phyloP scores from a whole-genome alignment of 1,284 basidiomycete species.

The Malassezia nana region DNA sequence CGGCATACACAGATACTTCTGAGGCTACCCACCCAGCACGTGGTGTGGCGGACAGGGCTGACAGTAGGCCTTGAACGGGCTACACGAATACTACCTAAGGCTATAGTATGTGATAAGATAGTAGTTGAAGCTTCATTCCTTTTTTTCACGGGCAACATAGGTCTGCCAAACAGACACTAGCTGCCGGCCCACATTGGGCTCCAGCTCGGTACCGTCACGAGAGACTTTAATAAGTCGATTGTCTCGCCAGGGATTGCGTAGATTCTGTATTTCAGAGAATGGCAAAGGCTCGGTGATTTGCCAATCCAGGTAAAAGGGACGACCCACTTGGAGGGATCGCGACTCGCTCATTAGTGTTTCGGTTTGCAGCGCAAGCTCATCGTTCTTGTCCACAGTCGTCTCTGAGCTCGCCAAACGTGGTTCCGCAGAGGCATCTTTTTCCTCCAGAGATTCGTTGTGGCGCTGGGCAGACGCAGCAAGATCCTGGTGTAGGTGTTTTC shows the following conservation, averaged over 20 bases:
- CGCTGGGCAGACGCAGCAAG: slow-evolving; percentile 30
- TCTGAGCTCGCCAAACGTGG: slow-evolving; percentile 9
- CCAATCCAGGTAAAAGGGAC: slow-evolving; percentile 77
- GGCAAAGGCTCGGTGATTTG: slow-evolving; percentile 63
- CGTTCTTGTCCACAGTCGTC: neutral
- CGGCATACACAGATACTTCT: neutral
- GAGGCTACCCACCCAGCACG: neutral
- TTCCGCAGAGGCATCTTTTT: neutral
- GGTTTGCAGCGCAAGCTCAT: neutral
- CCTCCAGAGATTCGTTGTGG: slow-evolving; percentile 40
- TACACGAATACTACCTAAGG: neutral
- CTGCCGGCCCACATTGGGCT: slow-evolving; percentile 64
- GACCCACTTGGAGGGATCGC: slow-evolving; percentile 53
- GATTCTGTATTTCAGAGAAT: slow-evolving; percentile 65
- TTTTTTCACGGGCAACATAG: neutral
- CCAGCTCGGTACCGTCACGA: slow-evolving; percentile 80
- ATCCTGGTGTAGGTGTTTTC: slow-evolving; percentile 49
- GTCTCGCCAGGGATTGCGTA: slow-evolving; percentile 87
- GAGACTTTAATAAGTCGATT: slow-evolving; percentile 76
- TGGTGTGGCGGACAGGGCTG: neutral
- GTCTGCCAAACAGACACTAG: slow-evolving; percentile 67
- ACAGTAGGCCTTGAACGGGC: neutral
- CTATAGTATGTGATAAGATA: neutral
- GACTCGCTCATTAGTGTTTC: slow-evolving; percentile 5
- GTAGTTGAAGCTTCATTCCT: neutral